These are phyloP conservation scores for Solanum chilense DNA, from an alignment of 257 asterid genomes.

Conservation along the genomic window DNA sequence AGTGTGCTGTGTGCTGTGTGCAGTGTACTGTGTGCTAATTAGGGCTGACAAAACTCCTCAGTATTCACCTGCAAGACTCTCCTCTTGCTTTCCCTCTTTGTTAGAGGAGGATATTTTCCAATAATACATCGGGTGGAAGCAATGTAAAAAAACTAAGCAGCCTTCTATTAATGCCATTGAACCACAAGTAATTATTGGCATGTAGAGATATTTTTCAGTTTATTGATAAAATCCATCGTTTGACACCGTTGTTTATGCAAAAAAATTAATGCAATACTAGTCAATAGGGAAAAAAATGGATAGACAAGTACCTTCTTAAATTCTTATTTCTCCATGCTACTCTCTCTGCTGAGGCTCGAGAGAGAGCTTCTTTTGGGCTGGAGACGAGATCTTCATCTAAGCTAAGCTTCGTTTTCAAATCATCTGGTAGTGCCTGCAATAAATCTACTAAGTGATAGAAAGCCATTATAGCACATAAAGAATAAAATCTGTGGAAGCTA, in stretches of 20 bases:
- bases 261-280: not conserved
- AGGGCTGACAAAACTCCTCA: not conserved
- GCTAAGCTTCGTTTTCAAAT: constrained; percentile 83
- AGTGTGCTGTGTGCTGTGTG: not conserved
- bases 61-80: not conserved
- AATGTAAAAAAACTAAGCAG: not conserved
- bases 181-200: not conserved
- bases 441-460: constrained; percentile 10
- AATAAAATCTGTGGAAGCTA: not conserved
- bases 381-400: constrained; percentile 75
- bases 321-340: constrained; percentile 48
- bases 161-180: not conserved
- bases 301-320: constrained; percentile 39
- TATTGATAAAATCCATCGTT: not conserved
- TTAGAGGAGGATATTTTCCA: not conserved
- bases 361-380: constrained; percentile 82
- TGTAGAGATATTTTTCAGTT: not conserved
- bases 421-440: constrained; percentile 90
- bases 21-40: not conserved
- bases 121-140: not conserved
- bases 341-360: constrained; percentile 64
- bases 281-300: not conserved
- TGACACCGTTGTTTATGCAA: not conserved
- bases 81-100: not conserved
- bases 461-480: not conserved